Base-by-base conservation (phyloP, 352 stramenopile species). In the Peronosclerospora sorghi region DNA sequence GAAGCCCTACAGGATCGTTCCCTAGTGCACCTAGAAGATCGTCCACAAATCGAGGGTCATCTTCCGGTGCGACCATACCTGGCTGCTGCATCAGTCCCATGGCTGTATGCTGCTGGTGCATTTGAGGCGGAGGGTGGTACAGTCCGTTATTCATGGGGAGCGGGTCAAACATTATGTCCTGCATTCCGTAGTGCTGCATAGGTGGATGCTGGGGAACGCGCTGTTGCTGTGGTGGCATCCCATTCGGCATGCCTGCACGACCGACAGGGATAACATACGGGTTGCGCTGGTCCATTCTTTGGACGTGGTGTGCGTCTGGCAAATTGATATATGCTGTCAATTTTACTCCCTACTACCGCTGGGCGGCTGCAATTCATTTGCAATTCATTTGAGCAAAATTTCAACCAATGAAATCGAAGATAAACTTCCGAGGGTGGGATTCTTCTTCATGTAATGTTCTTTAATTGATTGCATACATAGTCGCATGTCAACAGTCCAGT, bases 121-220 rank as follows among this genome's bases (percentile, higher is more conserved):
- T 61, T 28, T 21, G 20, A 19, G 52, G 56, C 1, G 46, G 43
- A n/a, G 56, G 60, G 41, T 80, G 68, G 54, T 72, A 74, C 62
- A 81, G 59, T 40, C 62, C 59, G 56, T 74, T 73, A 50, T 47
- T 65, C 63, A 83, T 82, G 32, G 61, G 59, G 54, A 84, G 68
- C 36, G 69, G 65, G 56, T 83, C 71, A 45, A 85, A 87, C 58
- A 87, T 65, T 60, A 85, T 81, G 40, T 87, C 73, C 56, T 68
- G 68, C 70, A 85, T 82, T 1, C 43, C 37, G 48, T 83, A 87
- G 42, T 76, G 66, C 53, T 65, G 67, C 39, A 57, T 55, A 19
- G 13, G 10, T 15, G 35, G 67, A 69, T 47, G 71, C 36, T 42
- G 36, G 13, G 35, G 21, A 10, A 12, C 35, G 21, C 35, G 35